Conservation (phyloP, 2,329 filamentous ascomycete genomes). For the Fusarium torreyae region DNA sequence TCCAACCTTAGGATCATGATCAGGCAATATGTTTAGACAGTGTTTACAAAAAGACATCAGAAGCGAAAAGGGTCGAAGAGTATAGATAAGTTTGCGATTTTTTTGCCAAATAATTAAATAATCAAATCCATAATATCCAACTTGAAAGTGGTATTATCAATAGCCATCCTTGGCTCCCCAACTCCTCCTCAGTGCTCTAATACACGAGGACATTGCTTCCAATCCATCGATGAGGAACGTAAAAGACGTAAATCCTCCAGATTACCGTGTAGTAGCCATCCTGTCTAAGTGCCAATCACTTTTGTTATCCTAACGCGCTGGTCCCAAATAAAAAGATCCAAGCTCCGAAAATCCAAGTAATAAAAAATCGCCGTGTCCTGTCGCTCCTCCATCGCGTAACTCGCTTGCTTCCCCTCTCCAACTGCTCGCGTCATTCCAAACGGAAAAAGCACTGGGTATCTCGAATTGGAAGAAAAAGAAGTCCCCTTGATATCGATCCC, state of each 20-base stretch:
- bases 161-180: slow-evolving; percentile 36
- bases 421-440: slow-evolving; percentile 51
- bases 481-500: slow-evolving; percentile 51
- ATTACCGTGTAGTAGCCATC: slow-evolving; percentile 51
- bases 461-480: slow-evolving; percentile 54
- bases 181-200: slow-evolving; percentile 38
- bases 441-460: slow-evolving; percentile 56
- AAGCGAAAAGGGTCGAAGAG: not conserved
- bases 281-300: slow-evolving; percentile 50
- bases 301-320: slow-evolving; percentile 49
- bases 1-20: slow-evolving; percentile 2
- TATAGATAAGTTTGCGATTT: slow-evolving; percentile 43
- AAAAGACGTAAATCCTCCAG: slow-evolving; percentile 44
- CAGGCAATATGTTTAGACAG: not conserved
- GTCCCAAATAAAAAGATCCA: slow-evolving; percentile 38
- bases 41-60: slow-evolving; percentile 5
- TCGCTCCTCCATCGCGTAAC: slow-evolving; percentile 32
- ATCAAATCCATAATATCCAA: slow-evolving; percentile 34
- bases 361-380: slow-evolving; percentile 32
- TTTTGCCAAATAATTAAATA: slow-evolving; percentile 43
- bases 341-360: slow-evolving; percentile 34
- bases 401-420: slow-evolving; percentile 44
- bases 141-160: slow-evolving; percentile 39
- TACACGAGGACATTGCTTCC: slow-evolving; percentile 37
- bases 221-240: slow-evolving; percentile 42